Evolutionary conservation across 495 filamentous ascomycete genomes (phyloP).

Genomic region (Massariosphaeria phaeospora): DNA sequence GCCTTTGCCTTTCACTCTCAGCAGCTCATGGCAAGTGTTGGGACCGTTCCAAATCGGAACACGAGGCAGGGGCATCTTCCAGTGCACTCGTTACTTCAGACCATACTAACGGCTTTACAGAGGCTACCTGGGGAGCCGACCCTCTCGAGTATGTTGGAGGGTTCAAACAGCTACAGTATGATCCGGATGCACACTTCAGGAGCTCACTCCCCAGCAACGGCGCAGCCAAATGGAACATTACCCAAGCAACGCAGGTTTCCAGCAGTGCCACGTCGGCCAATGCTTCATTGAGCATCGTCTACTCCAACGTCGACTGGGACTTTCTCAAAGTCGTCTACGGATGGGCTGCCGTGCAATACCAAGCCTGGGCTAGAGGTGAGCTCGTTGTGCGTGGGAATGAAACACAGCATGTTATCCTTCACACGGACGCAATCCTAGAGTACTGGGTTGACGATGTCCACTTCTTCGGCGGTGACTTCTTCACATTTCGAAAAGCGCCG

Average conservation of each 20-base stretch:
- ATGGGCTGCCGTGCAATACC: constrained; percentile 57
- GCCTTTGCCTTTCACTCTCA: constrained; percentile 38
- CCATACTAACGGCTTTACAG: constrained; percentile 35
- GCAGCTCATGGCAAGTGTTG: constrained; percentile 49
- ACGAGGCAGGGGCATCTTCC: constrained; percentile 44
- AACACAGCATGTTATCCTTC: constrained; percentile 41
- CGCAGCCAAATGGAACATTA: constrained; percentile 45
- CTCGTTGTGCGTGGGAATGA: constrained; percentile 38
- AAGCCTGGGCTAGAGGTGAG: constrained; percentile 54
- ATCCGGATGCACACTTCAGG: constrained; percentile 41
- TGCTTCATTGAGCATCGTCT: constrained; percentile 43
- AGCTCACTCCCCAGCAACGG: constrained; percentile 51
- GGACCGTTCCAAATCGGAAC: constrained; percentile 60
- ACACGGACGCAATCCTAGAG: constrained; percentile 47
- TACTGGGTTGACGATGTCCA: constrained; percentile 48
- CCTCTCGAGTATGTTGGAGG: constrained; percentile 52
- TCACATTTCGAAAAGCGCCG: constrained; percentile 48
- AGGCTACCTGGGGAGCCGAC: constrained; percentile 58
- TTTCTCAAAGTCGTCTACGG: constrained; percentile 53
- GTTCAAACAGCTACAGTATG: constrained; percentile 45
- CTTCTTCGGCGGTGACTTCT: constrained; percentile 57
- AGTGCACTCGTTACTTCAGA: not conserved
- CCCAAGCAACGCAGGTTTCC: constrained; percentile 33
- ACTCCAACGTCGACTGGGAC: constrained; percentile 49
- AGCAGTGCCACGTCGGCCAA: constrained; percentile 25